phyloP scores from a whole-genome alignment of 73 alveolate species.

The Effrenium voratum region DNA sequence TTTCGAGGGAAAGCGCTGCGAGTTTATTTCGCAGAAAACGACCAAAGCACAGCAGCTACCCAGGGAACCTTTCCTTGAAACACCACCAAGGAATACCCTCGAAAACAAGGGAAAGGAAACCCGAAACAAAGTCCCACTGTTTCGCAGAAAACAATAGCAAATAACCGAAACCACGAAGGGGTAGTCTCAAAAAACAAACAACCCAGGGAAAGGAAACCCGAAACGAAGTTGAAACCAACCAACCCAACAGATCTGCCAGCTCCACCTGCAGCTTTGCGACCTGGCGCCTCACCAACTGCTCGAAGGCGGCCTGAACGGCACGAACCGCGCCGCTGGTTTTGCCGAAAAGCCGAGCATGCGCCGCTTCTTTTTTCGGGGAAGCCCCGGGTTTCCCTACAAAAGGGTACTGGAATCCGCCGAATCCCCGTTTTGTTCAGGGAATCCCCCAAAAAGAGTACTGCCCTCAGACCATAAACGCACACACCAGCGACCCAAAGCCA shows the following conservation, averaged over 20 bases:
- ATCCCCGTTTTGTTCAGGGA: not conserved
- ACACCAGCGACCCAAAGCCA: no score
- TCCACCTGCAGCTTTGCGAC: slow-evolving; percentile 63
- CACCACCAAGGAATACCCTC: no score
- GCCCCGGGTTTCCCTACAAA: not conserved
- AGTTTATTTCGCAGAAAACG: no score
- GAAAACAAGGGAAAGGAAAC: no score
- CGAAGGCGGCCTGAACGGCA: slow-evolving; percentile 51
- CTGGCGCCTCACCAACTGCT: slow-evolving; percentile 51
- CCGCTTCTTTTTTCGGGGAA: not conserved
- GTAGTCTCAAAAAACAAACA: not conserved
- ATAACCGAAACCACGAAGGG: no score
- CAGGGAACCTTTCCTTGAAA: no score
- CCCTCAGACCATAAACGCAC: not conserved
- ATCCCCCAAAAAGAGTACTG: not conserved
- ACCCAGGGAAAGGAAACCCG: not conserved
- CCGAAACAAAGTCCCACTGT: no score
- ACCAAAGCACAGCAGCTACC: no score
- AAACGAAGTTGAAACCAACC: not conserved
- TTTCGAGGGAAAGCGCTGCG: no score
- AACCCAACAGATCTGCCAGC: not conserved
- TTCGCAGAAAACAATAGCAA: no score
- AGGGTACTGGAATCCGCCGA: not conserved
- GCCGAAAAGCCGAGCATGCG: not conserved
- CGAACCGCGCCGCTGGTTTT: not conserved